These are phyloP conservation scores for Fusarium multiceps DNA, from an alignment of 2,329 filamentous ascomycete genomes.

Conservation along the genomic window DNA sequence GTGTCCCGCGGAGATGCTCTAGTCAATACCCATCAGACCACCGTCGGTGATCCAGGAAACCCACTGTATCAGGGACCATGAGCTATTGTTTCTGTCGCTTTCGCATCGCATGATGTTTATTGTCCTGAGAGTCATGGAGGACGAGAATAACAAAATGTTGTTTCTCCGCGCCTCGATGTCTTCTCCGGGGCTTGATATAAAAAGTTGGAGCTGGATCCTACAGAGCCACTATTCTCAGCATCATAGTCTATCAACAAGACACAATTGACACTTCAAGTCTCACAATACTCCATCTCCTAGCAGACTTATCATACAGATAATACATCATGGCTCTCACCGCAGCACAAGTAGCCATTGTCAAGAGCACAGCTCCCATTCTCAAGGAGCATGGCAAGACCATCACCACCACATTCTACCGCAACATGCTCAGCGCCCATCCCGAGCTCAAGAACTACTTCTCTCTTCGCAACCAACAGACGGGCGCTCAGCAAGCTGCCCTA, in stretches of 20 bases:
- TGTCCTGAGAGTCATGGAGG: neutral
- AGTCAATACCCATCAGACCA: conserved; percentile 41
- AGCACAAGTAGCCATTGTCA: conserved; percentile 76
- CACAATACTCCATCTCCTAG: neutral
- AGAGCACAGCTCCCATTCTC: conserved; percentile 79
- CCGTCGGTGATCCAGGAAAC: conserved; percentile 36
- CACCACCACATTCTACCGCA: conserved; percentile 78
- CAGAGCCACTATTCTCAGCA: conserved; percentile 10
- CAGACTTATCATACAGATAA: neutral
- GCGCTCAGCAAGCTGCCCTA: conserved; percentile 76
- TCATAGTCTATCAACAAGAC: conserved; percentile 20
- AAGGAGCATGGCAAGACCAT: conserved; percentile 75
- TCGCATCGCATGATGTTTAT: conserved; percentile 29
- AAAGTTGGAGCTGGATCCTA: neutral
- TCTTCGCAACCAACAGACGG: conserved; percentile 73
- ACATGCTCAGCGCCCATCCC: conserved; percentile 73
- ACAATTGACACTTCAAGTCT: neutral
- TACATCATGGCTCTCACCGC: conserved; percentile 65
- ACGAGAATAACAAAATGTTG: conserved; percentile 24
- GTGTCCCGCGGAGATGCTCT: conserved; percentile 43
- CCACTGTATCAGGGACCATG: conserved; percentile 10
- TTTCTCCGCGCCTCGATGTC: conserved; percentile 39
- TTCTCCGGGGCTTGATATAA: conserved; percentile 41
- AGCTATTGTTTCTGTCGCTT: conserved; percentile 8
- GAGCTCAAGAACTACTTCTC: conserved; percentile 78